Evolutionary conservation across 2,329 filamentous ascomycete species (phyloP), one percentile per base, ranked within the genome.

Genomic region (Ophiocordyceps sinensis): DNA sequence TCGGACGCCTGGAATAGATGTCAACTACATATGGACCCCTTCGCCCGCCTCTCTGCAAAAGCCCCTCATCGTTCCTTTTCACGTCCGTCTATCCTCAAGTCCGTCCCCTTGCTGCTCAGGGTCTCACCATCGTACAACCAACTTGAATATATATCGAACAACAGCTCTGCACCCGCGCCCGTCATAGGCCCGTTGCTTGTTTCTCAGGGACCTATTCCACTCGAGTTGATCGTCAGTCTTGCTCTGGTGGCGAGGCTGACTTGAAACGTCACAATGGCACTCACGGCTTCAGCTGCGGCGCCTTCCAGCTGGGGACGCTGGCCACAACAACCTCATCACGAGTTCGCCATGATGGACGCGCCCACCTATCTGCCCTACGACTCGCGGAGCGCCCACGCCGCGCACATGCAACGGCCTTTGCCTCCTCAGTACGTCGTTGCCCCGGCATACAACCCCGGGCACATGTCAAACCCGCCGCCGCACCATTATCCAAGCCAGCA

Each of bases 231-330:
- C 14, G 43, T 49, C 45, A 40, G 49, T 54, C 51, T 54, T 53
- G 50, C 50, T 47, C 35, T 38, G 10, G 41, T 19, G 38, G 50
- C 49, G 48, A 50, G 53, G 42, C 53, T 51, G 47, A 50, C 44
- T 34, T 44, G 23, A 40, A 43, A 31, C 42, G 42, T 36, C 49
- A 52, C 47, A 44, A 62, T 76, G 69, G 67, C 68, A 49, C 62
- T 72, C 51, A 62, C 66, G 43, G 59, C 64, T 53, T 64, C 68
- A 51, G 54, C 65, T 42, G 57, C 65, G 44, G 60, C 60, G 37
- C 52, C 62, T 47, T 60, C 65, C 41, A 62, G 58, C 59, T 79
- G 75, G 75, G 67, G 63, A 51, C 70, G 70, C 49, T 76, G 71
- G 68, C 58, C 66, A 47, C 57, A 68, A 44, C 70, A 73, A 35